A percentile compares a stretch with the other conserved stretches of the same genome.
Evolutionary conservation across 345 rosid species (phyloP).

Genomic region (Gossypioides kirkii): DNA sequence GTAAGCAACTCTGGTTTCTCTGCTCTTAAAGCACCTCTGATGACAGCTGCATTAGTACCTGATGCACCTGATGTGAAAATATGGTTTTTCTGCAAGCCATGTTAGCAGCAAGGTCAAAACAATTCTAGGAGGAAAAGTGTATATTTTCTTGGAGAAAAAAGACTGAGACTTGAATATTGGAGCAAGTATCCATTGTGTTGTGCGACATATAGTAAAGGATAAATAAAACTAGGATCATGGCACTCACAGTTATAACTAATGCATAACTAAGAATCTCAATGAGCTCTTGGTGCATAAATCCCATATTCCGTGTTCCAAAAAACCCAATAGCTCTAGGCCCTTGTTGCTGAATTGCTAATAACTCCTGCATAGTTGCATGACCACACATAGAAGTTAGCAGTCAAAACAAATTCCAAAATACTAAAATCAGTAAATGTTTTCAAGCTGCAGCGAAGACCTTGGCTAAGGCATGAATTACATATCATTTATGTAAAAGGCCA

Average conservation of each 20-base stretch:
- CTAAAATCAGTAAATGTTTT: conserved; percentile 3
- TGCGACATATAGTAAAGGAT: neutral
- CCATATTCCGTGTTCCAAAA: conserved; percentile 97
- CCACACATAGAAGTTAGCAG: neutral
- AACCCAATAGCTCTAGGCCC: conserved; percentile 97
- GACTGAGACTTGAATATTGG: neutral
- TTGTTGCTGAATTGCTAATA: conserved; percentile 97
- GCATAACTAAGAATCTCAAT: conserved; percentile 99
- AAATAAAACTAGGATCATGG: conserved; percentile 10
- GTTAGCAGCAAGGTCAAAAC: conserved; percentile 17
- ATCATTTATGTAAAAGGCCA: neutral
- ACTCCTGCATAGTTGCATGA: conserved; percentile 55
- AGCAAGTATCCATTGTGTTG: neutral
- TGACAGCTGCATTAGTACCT: conserved; percentile 96
- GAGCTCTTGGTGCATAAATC: conserved; percentile 97
- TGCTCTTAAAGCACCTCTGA: conserved; percentile 96
- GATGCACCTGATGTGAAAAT: conserved; percentile 98
- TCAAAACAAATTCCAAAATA: neutral
- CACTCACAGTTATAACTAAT: conserved; percentile 90
- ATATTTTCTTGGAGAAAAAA: neutral
- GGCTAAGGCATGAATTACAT: neutral
- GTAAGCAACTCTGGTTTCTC: conserved; percentile 93
- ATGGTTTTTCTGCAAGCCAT: conserved; percentile 80
- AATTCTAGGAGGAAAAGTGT: neutral
- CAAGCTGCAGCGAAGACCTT: neutral